These are phyloP conservation scores for Umbilicaria muhlenbergii DNA, from an alignment of 495 filamentous ascomycete genomes.

Conservation along the genomic window DNA sequence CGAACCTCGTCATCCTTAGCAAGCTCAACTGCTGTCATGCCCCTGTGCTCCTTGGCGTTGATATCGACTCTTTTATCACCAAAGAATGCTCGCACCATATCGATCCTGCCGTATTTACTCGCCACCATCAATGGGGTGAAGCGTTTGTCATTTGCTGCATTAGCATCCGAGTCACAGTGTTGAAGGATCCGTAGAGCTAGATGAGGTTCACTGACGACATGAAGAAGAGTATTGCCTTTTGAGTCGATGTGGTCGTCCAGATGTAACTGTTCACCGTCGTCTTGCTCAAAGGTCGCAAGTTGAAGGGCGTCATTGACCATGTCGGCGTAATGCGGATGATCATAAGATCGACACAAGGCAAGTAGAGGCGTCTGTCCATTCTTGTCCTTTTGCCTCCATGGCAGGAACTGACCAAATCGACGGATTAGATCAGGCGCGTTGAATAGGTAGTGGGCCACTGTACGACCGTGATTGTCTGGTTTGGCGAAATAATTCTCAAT, in stretches of 20 bases:
- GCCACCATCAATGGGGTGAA: constrained; percentile 97
- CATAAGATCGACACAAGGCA: constrained; percentile 87
- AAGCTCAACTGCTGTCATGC: constrained; percentile 87
- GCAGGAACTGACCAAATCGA: constrained; percentile 56
- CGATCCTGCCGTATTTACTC: constrained; percentile 94
- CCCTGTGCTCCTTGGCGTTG: constrained; percentile 68
- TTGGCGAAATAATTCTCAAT: constrained; percentile 50
- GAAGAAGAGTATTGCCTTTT: constrained; percentile 86
- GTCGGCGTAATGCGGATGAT: constrained; percentile 66
- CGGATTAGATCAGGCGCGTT: constrained; percentile 68
- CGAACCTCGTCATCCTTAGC: constrained; percentile 97
- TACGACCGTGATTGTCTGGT: constrained; percentile 74
- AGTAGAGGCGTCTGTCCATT: constrained; percentile 96
- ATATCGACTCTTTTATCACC: constrained; percentile 76
- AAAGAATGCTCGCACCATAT: constrained; percentile 81
- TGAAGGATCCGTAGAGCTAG: constrained; percentile 60
- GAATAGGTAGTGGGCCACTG: constrained; percentile 91
- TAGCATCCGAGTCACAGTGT: constrained; percentile 81
- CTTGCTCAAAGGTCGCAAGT: constrained; percentile 57
- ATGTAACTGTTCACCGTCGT: constrained; percentile 64
- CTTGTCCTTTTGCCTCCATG: constrained; percentile 83
- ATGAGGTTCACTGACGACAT: constrained; percentile 77
- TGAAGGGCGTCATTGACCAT: constrained; percentile 76
- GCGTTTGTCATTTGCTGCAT: constrained; percentile 87
- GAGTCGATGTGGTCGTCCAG: constrained; percentile 84